Percentiles rank a stretch among this genome's conserved stretches.
Conservation (phyloP, 1,284 basidiomycete species). For the Apiotrichum mycotoxinovorans region DNA sequence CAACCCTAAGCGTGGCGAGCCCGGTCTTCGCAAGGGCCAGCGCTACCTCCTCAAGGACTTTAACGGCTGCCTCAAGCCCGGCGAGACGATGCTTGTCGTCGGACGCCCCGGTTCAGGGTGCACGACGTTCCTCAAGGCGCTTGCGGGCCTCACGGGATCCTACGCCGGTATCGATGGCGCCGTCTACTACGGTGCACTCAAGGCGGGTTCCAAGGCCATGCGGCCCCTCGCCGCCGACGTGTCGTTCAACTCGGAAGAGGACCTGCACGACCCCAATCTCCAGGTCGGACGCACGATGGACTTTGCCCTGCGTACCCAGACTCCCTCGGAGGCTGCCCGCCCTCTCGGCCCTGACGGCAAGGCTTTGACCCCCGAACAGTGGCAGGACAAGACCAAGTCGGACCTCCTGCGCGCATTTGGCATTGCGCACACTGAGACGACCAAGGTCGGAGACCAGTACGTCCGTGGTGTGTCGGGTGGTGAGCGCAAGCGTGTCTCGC, state of each 20-base stretch:
- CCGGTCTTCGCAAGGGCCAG: constrained; percentile 36
- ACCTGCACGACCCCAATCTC: constrained; percentile 43
- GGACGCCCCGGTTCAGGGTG: constrained; percentile 51
- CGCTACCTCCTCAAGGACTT: constrained; percentile 42
- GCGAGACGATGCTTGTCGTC: constrained; percentile 49
- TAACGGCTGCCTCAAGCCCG: constrained; percentile 35
- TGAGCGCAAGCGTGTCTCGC: constrained; percentile 63
- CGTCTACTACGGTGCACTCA: constrained; percentile 48
- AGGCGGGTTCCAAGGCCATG: constrained; percentile 17
- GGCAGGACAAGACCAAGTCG: constrained; percentile 53
- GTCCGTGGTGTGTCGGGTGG: constrained; percentile 77
- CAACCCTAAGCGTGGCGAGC: constrained; percentile 23
- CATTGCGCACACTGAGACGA: constrained; percentile 66
- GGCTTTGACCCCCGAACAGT: constrained; percentile 53
- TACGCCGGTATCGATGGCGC: constrained; percentile 51
- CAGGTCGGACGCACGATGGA: constrained; percentile 44
- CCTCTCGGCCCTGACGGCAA: constrained; percentile 26
- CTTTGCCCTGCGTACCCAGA: constrained; percentile 44
- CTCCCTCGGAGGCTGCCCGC: constrained; percentile 27
- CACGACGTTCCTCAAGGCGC: constrained; percentile 52
- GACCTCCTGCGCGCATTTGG: constrained; percentile 66
- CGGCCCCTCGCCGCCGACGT: constrained; percentile 12
- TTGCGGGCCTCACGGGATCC: constrained; percentile 48
- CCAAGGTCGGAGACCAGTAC: constrained; percentile 72
- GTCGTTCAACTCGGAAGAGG: constrained; percentile 45